phyloP scores from a whole-genome alignment of 2,329 filamentous ascomycete genomes.

The Ophiocordyceps robertsii region DNA sequence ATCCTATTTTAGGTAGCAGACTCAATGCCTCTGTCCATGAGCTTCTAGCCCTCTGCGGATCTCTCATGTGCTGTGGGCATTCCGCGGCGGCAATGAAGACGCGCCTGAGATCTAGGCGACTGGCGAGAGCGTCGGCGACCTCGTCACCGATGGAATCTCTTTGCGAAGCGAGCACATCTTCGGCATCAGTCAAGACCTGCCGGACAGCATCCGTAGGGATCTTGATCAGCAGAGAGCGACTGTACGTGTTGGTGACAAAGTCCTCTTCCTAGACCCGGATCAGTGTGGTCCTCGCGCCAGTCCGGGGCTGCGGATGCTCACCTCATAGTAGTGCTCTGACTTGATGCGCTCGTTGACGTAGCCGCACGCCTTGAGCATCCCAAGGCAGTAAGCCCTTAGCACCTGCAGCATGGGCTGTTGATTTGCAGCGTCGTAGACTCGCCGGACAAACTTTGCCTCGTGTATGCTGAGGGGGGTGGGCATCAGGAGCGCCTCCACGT shows the following conservation, averaged over 20 bases:
- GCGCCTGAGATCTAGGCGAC: constrained; percentile 53
- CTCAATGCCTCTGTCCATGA: constrained; percentile 37
- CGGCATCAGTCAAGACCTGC: constrained; percentile 38
- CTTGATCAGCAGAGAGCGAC: constrained; percentile 58
- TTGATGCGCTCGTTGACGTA: constrained; percentile 66
- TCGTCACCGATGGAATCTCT: constrained; percentile 24
- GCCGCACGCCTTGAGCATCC: constrained; percentile 69
- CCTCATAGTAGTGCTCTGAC: constrained; percentile 84
- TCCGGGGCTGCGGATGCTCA: constrained; percentile 16
- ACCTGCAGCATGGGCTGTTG: constrained; percentile 43
- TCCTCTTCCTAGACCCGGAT: constrained; percentile 63
- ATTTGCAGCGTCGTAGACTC: constrained; percentile 13
- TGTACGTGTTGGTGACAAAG: constrained; percentile 86
- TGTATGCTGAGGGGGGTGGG: constrained; percentile 50
- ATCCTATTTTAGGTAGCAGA: constrained; percentile 41
- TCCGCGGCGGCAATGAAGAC: constrained; percentile 44
- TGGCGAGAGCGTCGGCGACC: constrained; percentile 41
- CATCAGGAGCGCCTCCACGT: constrained; percentile 72
- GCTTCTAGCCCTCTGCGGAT: constrained; percentile 31
- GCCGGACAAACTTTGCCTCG: constrained; percentile 48
- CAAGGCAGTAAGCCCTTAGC: constrained; percentile 75
- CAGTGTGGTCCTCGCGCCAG: neutral
- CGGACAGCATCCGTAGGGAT: constrained; percentile 45
- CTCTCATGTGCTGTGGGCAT: constrained; percentile 28
- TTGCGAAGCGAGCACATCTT: constrained; percentile 32